Evolutionary conservation across 257 asterid genomes (phyloP).

Genomic region (Verbena officinalis): DNA sequence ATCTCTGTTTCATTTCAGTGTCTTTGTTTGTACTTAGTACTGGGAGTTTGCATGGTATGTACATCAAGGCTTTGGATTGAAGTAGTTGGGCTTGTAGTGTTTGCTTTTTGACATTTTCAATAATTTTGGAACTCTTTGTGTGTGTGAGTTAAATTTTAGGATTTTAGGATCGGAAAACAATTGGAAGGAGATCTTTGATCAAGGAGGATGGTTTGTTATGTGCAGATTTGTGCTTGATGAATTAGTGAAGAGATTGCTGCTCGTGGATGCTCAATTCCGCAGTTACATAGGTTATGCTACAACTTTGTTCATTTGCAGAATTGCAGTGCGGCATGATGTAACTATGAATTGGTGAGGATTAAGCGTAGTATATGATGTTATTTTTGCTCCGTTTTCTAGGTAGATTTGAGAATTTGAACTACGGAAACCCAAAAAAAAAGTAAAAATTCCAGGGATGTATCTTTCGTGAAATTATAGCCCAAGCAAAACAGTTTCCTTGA

Average conservation of each 20-base stretch:
- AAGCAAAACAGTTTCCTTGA: no score
- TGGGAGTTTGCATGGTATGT: conserved; percentile 10
- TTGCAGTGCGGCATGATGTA: no score
- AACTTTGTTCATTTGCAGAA: no score
- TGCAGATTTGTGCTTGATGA: not conserved
- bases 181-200: not conserved
- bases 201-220: not conserved
- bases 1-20: not conserved
- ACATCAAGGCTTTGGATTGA: not conserved
- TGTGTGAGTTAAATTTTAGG: no score
- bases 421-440: no score
- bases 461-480: no score
- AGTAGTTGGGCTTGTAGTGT: not conserved
- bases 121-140: not conserved
- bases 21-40: not conserved
- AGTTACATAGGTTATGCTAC: no score
- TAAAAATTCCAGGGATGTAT: no score
- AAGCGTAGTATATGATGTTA: no score
- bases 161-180: not conserved
- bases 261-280: not conserved
- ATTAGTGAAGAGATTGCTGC: not conserved
- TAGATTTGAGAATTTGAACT: no score
- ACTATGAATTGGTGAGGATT: no score
- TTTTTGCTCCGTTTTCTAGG: no score
- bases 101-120: not conserved